phyloP scores from a whole-genome alignment of 306 rosid genomes.

The Echinosophora koreensis region DNA sequence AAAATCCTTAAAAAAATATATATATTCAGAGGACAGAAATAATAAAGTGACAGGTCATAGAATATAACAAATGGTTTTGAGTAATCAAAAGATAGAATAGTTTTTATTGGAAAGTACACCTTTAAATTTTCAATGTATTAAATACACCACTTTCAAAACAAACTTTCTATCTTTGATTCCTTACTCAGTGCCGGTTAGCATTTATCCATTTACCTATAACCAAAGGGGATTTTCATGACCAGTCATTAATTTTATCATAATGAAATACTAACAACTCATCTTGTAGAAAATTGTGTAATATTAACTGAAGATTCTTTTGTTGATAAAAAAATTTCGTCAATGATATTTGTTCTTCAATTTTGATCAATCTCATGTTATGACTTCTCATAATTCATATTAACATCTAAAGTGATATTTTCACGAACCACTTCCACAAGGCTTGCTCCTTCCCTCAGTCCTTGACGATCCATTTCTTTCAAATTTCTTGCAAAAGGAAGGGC shows the following conservation, averaged over 20 bases:
- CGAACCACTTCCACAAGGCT: conserved; percentile 97
- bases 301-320: conserved; percentile 5
- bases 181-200: no score
- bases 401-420: conserved; percentile 43
- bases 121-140: no score
- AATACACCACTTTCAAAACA: no score
- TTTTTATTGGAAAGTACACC: no score
- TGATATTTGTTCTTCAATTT: not conserved
- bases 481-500: conserved; percentile 93
- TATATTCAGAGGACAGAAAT: conserved; percentile 17
- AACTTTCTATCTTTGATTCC: no score
- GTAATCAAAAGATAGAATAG: no score
- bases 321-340: not conserved
- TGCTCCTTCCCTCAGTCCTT: conserved; percentile 93
- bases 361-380: conserved; percentile 21
- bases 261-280: conserved; percentile 12
- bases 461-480: conserved; percentile 79
- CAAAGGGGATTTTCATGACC: not conserved
- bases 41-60: not conserved
- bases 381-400: conserved; percentile 30
- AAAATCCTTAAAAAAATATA: not conserved
- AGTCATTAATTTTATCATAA: conserved; percentile 18
- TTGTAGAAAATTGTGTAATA: not conserved
- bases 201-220: not conserved
- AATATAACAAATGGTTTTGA: not conserved